Conservation (phyloP, 2,329 filamentous ascomycete genomes). For the Decorospora gaudefroyi region DNA sequence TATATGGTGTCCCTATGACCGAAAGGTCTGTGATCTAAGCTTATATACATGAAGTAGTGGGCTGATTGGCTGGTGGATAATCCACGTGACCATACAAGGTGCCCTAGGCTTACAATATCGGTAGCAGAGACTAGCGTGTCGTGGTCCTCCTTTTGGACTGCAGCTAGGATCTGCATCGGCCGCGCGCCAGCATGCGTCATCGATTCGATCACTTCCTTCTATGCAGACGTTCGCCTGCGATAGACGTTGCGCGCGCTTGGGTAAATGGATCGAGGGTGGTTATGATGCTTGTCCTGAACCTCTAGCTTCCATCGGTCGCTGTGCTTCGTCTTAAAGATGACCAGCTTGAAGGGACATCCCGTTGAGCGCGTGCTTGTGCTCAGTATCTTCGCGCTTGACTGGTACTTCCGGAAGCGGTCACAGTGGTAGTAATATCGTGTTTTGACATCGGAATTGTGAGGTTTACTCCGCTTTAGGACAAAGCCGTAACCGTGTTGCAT, state of each 20-base stretch:
- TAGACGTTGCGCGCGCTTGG: conserved; percentile 18
- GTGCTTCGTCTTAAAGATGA: conserved; percentile 17
- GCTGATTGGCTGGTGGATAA: too few species aligned
- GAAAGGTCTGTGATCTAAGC: too few species aligned
- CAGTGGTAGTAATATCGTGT: conserved; percentile 17
- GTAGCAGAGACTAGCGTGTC: conserved; percentile 16
- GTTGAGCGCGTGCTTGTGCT: conserved; percentile 16
- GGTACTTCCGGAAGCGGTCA: neutral
- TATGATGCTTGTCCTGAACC: conserved; percentile 14
- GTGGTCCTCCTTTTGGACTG: conserved; percentile 14
- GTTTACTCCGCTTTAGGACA: conserved; percentile 17
- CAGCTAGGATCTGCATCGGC: conserved; percentile 15
- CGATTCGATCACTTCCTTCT: conserved; percentile 17
- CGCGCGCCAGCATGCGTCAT: conserved; percentile 12
- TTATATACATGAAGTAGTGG: too few species aligned
- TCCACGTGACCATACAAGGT: too few species aligned
- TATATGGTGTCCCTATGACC: too few species aligned
- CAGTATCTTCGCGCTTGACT: conserved; percentile 9
- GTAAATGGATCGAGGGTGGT: conserved; percentile 14
- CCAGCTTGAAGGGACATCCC: conserved; percentile 15
- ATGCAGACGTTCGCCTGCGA: conserved; percentile 12
- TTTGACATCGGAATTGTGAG: conserved; percentile 18
- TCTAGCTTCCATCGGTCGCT: conserved; percentile 12
- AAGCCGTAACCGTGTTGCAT: conserved; percentile 22
- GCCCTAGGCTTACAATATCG: too few species aligned